phyloP scores from a whole-genome alignment of 495 filamentous ascomycete species.

The Apodospora peruviana region DNA sequence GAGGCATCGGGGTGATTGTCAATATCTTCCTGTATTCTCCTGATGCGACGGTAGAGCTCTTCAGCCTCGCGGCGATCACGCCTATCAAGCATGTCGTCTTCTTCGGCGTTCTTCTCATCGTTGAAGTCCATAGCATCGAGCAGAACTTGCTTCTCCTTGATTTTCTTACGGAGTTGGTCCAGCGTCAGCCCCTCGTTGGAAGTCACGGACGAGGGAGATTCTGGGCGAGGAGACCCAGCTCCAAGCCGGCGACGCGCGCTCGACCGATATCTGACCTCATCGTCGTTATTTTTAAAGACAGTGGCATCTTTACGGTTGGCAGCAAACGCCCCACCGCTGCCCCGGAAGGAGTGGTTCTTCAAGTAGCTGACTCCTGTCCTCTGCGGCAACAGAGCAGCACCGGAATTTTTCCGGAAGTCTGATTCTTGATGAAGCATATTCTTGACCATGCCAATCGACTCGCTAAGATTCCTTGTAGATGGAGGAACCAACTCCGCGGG shows the following conservation, averaged over 20 bases:
- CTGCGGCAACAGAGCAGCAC: conserved; percentile 83
- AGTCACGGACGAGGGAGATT: conserved; percentile 64
- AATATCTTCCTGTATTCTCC: conserved; percentile 95
- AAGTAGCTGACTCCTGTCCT: conserved; percentile 97
- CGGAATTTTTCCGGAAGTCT: conserved; percentile 73
- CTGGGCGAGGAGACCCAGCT: conserved; percentile 68
- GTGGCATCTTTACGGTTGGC: conserved; percentile 84
- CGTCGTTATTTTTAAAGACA: conserved; percentile 93
- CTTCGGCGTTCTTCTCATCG: conserved; percentile 82
- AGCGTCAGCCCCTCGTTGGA: conserved; percentile 76
- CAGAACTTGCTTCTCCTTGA: conserved; percentile 90
- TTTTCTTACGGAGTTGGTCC: conserved; percentile 87
- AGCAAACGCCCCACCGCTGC: conserved; percentile 30
- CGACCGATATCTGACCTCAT: conserved; percentile 83
- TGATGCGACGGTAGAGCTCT: conserved; percentile 85
- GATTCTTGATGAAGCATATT: conserved; percentile 88
- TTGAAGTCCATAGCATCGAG: conserved; percentile 97
- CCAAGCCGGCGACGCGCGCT: conserved; percentile 84
- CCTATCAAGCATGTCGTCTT: conserved; percentile 88
- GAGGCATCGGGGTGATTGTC: conserved; percentile 81
- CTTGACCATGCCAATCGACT: conserved; percentile 89
- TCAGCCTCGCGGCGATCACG: conserved; percentile 89
- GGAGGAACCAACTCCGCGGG: conserved; percentile 94
- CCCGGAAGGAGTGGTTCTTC: conserved; percentile 89
- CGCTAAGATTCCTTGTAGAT: conserved; percentile 88